These are phyloP conservation scores for Alternaria triticimaculans DNA, from an alignment of 2,329 filamentous ascomycete genomes.

Conservation along the genomic window DNA sequence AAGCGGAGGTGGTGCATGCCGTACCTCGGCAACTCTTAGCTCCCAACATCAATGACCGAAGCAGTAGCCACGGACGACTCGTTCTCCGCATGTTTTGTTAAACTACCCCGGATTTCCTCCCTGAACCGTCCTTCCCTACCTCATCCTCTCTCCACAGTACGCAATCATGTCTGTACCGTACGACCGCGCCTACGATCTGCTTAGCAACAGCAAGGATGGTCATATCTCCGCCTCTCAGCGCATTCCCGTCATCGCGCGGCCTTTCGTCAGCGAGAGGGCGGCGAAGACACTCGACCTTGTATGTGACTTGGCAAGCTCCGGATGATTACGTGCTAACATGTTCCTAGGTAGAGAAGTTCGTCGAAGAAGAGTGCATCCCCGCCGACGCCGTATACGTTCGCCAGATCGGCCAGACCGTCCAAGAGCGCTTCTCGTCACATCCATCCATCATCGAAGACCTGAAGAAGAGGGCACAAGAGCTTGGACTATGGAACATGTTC, in stretches of 20 bases:
- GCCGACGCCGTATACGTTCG: slow-evolving; percentile 82
- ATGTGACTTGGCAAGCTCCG: slow-evolving; percentile 21
- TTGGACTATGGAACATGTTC: slow-evolving; percentile 99
- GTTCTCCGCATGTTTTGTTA: slow-evolving; percentile 16
- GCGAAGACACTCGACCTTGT: slow-evolving; percentile 82
- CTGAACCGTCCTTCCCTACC: not conserved
- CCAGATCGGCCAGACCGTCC: slow-evolving; percentile 74
- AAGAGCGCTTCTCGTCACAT: slow-evolving; percentile 77
- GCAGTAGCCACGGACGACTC: slow-evolving; percentile 31
- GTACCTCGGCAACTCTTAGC: slow-evolving; percentile 36
- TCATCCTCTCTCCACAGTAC: not conserved
- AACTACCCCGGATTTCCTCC: slow-evolving; percentile 25
- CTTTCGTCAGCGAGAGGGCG: slow-evolving; percentile 81
- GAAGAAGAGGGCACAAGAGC: slow-evolving; percentile 79
- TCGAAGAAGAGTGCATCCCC: slow-evolving; percentile 84
- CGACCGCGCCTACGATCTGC: slow-evolving; percentile 31
- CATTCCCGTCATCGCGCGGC: slow-evolving; percentile 65
- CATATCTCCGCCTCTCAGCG: slow-evolving; percentile 58
- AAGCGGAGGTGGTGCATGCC: slow-evolving; percentile 14
- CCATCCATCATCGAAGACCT: slow-evolving; percentile 86
- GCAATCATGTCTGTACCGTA: slow-evolving; percentile 42
- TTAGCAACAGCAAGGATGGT: slow-evolving; percentile 45
- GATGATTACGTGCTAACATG: not conserved
- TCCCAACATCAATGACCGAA: slow-evolving; percentile 13
- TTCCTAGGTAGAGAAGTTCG: slow-evolving; percentile 83